A percentile compares a stretch with the other conserved stretches of the same genome.
Conservation (phyloP, 83 land plant genomes). For the Larix sibirica region DNA sequence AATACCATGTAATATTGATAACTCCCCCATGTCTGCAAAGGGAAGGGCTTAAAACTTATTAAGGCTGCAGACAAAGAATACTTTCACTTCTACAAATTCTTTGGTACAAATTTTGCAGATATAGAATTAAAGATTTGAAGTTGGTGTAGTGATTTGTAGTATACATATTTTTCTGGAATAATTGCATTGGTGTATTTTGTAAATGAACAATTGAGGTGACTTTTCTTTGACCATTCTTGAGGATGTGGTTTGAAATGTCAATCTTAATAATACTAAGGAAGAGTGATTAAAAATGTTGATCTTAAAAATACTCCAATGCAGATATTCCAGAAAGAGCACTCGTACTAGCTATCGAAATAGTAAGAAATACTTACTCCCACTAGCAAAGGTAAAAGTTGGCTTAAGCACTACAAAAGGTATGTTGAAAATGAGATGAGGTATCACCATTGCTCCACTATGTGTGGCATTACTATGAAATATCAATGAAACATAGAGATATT, state of each 20-base stretch:
- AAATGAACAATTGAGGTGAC: too few relatives aligned
- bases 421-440: conserved; percentile 92
- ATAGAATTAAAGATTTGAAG: background rate
- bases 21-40: conserved; percentile 53
- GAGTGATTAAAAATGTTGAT: background rate
- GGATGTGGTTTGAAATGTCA: too few relatives aligned
- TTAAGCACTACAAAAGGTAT: conserved; percentile 74
- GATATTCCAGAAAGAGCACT: background rate
- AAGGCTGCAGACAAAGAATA: background rate
- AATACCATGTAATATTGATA: conserved; percentile 47
- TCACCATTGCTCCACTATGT: conserved; percentile 82
- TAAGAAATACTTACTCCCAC: conserved; percentile 30
- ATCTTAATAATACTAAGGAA: background rate
- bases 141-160: too few relatives aligned
- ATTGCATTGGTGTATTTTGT: too few relatives aligned
- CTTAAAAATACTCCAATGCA: background rate
- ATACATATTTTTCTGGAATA: too few relatives aligned
- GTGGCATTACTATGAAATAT: conserved; percentile 70
- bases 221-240: too few relatives aligned
- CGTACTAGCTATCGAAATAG: background rate
- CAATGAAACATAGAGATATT: background rate
- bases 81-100: background rate
- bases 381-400: conserved; percentile 65
- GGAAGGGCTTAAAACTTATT: background rate
- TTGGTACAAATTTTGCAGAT: background rate